These are phyloP conservation scores for Phytophthora lateralis DNA, from an alignment of 352 stramenopile species.

Conservation along the genomic window DNA sequence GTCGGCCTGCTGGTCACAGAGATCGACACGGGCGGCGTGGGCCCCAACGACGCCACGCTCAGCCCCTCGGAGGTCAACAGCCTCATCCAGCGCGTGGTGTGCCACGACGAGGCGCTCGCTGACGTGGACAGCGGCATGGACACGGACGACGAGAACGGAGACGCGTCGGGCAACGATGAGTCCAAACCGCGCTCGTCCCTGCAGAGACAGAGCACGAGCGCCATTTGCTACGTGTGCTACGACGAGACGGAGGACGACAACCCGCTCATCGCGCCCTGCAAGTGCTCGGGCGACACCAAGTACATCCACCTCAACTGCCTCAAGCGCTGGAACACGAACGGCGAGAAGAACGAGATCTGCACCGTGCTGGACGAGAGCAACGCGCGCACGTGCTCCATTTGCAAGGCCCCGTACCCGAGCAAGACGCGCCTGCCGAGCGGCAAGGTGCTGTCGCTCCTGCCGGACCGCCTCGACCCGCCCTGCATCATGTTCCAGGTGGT, in stretches of 20 bases:
- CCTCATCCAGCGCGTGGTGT: conserved; percentile 83
- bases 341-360: conserved; percentile 90
- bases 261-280: conserved; percentile 94
- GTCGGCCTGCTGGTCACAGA: conserved; percentile 84
- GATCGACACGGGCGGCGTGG: conserved; percentile 77
- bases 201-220: conserved; percentile 76
- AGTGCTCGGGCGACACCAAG: conserved; percentile 95
- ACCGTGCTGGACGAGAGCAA: conserved; percentile 86
- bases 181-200: conserved; percentile 74
- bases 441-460: conserved; percentile 77
- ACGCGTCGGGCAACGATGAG: conserved; percentile 85
- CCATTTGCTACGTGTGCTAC: conserved; percentile 90
- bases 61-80: conserved; percentile 78
- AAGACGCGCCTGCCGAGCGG: conserved; percentile 77
- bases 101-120: conserved; percentile 75
- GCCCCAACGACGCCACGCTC: conserved; percentile 74
- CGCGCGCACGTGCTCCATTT: conserved; percentile 86
- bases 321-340: conserved; percentile 94
- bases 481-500: conserved; percentile 91
- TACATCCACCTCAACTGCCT: conserved; percentile 97
- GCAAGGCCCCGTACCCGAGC: conserved; percentile 84
- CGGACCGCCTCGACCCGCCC: conserved; percentile 70
- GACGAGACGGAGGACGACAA: conserved; percentile 89
- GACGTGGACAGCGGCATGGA: conserved; percentile 87
- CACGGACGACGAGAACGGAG: conserved; percentile 85